These are phyloP conservation scores for Aspergillus biplanus DNA, from an alignment of 495 filamentous ascomycete species.

Conservation along the genomic window DNA sequence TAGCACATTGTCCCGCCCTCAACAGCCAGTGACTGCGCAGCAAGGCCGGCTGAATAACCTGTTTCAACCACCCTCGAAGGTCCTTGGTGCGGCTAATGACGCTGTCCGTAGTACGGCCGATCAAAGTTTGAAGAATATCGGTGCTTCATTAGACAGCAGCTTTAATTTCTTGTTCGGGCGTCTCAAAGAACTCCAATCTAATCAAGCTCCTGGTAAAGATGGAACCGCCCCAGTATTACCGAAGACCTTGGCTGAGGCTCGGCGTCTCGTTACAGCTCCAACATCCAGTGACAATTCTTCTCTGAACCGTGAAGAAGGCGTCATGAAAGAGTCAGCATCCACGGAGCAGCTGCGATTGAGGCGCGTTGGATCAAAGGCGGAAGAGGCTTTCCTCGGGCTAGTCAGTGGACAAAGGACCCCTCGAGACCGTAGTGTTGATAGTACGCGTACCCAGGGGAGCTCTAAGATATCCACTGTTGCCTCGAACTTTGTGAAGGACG, in stretches of 20 bases:
- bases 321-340: conserved; percentile 45
- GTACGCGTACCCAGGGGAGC: conserved; percentile 60
- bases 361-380: conserved; percentile 40
- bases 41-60: conserved; percentile 77
- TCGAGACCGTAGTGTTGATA: conserved; percentile 79
- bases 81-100: conserved; percentile 81
- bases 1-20: conserved; percentile 46
- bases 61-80: conserved; percentile 78
- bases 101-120: conserved; percentile 85
- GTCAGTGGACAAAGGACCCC: conserved; percentile 62
- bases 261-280: conserved; percentile 80
- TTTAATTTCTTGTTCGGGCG: conserved; percentile 94
- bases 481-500: conserved; percentile 30
- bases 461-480: conserved; percentile 33
- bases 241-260: conserved; percentile 88
- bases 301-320: conserved; percentile 50
- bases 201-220: conserved; percentile 47
- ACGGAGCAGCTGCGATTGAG: conserved; percentile 40
- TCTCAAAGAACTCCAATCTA: conserved; percentile 66
- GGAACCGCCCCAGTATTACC: conserved; percentile 60
- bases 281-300: conserved; percentile 56
- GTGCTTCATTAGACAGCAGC: conserved; percentile 82
- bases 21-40: conserved; percentile 47
- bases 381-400: conserved; percentile 64
- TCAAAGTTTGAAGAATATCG: conserved; percentile 86